Percentiles rank a stretch among this genome's conserved stretches.
Conservation (phyloP, 202 grass and related monocot genomes). For the Dendrocalamus latiflorus region DNA sequence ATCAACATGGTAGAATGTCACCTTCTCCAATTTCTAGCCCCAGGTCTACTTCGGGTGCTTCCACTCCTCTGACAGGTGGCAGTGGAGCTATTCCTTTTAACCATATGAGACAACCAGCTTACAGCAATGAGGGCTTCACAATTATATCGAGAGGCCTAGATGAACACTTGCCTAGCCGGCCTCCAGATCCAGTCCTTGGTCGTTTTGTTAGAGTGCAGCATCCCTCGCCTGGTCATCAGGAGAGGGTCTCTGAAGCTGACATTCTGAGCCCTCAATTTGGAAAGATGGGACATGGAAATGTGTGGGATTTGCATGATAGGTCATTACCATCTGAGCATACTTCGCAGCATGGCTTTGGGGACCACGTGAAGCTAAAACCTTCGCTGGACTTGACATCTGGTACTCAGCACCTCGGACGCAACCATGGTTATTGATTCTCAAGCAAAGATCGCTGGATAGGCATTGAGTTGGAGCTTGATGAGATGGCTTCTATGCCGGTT, state of each 20-base stretch:
- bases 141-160: slow-evolving; percentile 40
- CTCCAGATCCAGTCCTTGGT: slow-evolving; percentile 26
- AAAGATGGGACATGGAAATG: slow-evolving; percentile 53
- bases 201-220: slow-evolving; percentile 51
- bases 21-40: slow-evolving; percentile 95
- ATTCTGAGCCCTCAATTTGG: slow-evolving; percentile 65
- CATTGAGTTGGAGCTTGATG: slow-evolving; percentile 16
- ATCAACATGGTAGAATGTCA: slow-evolving; percentile 72
- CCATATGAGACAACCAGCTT: slow-evolving; percentile 44
- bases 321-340: slow-evolving; percentile 40
- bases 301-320: slow-evolving; percentile 53
- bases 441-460: background rate
- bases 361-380: slow-evolving; percentile 56
- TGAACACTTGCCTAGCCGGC: slow-evolving; percentile 28
- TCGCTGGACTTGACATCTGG: slow-evolving; percentile 57
- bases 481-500: slow-evolving; percentile 25
- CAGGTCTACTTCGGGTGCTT: slow-evolving; percentile 81
- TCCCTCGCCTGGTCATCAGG: slow-evolving; percentile 32
- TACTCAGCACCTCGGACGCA: slow-evolving; percentile 17
- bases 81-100: slow-evolving; percentile 74
- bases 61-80: slow-evolving; percentile 76
- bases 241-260: slow-evolving; percentile 63
- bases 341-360: slow-evolving; percentile 33
- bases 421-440: slow-evolving; percentile 41
- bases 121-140: slow-evolving; percentile 51